Conservation (phyloP, 345 rosid species). For the Eucalyptus paniculata region DNA sequence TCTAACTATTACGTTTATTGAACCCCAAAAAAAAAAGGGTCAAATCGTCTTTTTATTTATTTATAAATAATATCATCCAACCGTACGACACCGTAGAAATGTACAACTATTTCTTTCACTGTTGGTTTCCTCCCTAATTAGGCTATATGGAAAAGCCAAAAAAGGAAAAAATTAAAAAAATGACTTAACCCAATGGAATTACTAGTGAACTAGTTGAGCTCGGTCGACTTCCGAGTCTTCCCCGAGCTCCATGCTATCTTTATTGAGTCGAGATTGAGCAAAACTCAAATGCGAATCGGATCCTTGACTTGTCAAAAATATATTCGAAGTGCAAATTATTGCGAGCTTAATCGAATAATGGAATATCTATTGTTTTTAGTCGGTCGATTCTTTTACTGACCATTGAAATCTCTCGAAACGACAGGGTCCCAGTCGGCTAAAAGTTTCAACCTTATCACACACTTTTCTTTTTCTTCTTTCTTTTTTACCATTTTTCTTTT, state of each 20-base stretch:
- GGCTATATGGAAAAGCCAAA: fast-evolving
- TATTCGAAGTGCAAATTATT: neutral
- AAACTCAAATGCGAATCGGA: fast-evolving
- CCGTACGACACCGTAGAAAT: neutral
- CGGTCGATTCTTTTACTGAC: neutral
- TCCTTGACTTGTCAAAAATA: fast-evolving
- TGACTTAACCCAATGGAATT: neutral
- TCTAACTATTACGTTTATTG: too few relatives aligned
- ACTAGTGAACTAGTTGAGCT: neutral
- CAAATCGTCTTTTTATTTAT: neutral
- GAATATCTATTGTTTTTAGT: neutral
- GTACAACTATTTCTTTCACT: neutral
- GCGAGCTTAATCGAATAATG: neutral
- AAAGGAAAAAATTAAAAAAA: neutral
- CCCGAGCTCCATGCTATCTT: fast-evolving
- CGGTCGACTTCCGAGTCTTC: fast-evolving
- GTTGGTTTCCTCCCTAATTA: neutral
- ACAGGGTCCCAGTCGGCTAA: neutral
- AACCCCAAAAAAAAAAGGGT: too few relatives aligned
- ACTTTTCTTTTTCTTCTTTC: neutral
- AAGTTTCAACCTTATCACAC: neutral
- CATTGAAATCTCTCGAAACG: neutral
- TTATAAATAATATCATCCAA: neutral
- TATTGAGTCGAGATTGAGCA: fast-evolving
- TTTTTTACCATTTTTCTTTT: neutral